phyloP scores from a whole-genome alignment of 352 stramenopile species.

The Globisporangium uncinulatum region DNA sequence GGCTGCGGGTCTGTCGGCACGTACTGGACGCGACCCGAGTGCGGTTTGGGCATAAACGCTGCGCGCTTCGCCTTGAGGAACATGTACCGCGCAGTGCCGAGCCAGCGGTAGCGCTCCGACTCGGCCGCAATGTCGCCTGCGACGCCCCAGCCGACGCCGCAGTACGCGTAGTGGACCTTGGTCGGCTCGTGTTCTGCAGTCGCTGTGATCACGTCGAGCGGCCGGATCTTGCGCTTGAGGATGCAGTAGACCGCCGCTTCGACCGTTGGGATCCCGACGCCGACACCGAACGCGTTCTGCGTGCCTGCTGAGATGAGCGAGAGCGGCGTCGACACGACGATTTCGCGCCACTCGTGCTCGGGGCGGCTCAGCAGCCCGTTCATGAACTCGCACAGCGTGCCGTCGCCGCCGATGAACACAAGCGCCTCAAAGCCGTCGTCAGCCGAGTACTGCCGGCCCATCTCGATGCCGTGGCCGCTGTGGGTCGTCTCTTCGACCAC shows the following conservation, averaged over 20 bases:
- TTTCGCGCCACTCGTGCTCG: constrained; percentile 60
- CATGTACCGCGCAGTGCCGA: constrained; percentile 62
- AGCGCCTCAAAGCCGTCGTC: constrained; percentile 63
- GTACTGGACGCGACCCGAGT: constrained; percentile 62
- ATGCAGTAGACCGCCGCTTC: constrained; percentile 67
- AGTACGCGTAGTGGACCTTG: constrained; percentile 57
- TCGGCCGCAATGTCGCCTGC: constrained; percentile 68
- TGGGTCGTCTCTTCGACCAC: constrained; percentile 74
- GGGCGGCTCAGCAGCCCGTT: constrained; percentile 66
- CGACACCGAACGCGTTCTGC: constrained; percentile 73
- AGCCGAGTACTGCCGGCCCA: constrained; percentile 49
- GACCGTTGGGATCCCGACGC: constrained; percentile 59
- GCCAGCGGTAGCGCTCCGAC: constrained; percentile 61
- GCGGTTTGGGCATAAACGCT: constrained; percentile 38
- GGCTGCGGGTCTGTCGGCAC: constrained; percentile 63
- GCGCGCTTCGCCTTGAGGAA: constrained; percentile 69
- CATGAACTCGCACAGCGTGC: constrained; percentile 83
- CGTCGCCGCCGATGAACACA: constrained; percentile 72
- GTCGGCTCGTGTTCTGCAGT: constrained; percentile 40
- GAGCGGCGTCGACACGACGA: constrained; percentile 66
- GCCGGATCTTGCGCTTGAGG: constrained; percentile 78
- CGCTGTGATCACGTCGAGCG: constrained; percentile 62
- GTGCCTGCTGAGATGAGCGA: constrained; percentile 67
- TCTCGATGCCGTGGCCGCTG: constrained; percentile 63
- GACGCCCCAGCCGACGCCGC: constrained; percentile 67